Conservation (phyloP, 225 moss, liverwort and hornwort species). For the Straminergon stramineum region DNA sequence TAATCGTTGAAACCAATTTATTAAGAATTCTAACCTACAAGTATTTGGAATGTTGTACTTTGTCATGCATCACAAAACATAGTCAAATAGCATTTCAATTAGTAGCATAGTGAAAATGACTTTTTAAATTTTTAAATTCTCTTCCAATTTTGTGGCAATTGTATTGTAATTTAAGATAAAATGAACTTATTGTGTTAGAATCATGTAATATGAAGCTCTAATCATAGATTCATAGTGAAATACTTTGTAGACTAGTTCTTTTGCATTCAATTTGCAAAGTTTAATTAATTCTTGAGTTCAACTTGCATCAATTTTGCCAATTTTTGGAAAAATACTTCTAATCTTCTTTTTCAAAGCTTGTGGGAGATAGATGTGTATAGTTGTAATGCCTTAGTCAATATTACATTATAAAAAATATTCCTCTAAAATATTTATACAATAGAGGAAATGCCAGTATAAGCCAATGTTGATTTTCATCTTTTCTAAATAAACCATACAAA, state of each 20-base stretch:
- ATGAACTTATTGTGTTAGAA: accelerated
- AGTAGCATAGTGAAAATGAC: no score
- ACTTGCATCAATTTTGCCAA: background rate
- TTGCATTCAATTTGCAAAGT: background rate
- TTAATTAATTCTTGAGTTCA: accelerated
- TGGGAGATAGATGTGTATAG: background rate
- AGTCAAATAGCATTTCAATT: background rate
- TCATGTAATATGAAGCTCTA: background rate
- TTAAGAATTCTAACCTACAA: background rate
- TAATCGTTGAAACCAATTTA: background rate
- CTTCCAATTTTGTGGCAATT: background rate
- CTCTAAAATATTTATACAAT: background rate
- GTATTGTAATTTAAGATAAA: background rate
- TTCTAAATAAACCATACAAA: no score
- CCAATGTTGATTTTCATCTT: background rate
- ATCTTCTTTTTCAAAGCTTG: background rate
- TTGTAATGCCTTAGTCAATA: background rate
- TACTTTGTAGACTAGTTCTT: background rate
- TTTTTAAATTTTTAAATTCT: background rate
- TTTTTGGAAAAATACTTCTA: no score
- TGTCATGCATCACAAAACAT: background rate
- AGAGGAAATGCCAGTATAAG: background rate
- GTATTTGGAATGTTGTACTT: background rate
- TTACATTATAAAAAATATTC: accelerated
- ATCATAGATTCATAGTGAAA: background rate